Base-by-base conservation (phyloP, 169 alveolate species). In the Plasmodium malariae region DNA sequence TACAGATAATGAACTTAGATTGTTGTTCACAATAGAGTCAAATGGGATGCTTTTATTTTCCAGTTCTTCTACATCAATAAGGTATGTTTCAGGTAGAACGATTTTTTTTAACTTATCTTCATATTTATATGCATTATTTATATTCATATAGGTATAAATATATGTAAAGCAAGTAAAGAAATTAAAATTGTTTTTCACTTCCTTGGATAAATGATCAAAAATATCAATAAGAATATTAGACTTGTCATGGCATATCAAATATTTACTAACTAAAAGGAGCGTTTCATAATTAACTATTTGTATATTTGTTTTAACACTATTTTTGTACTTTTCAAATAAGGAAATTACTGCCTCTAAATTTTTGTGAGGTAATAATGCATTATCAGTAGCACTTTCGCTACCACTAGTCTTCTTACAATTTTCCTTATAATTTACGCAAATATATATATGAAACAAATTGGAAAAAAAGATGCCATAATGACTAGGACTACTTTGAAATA, bases 31-130 rank as follows among this genome's bases (percentile, higher is more conserved):
- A 21, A 37, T 12, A 21, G 34, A 21, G 9, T 59, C 80, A 19
- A 69, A 57, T 5, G 83, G 1, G 21, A 83, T 3, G 1, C 34
- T 34, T 83, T 55, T 83, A 69, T 68, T 83, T 71, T 83, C 91
- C 1, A 83, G 55, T 32, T 83, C 91, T 40, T 83, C 91, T 17
- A 68, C 91, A 83, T 83, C 91, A 7, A 83, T 83, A 14, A 83
- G 62, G 14, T 83, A 83, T 5, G 91, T 83, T 43, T 83, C 91
- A 6, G 73, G n/a, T 7, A 83, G 40, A 3, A 83, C 85, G 0
- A 45, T 48, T 45, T 83, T 83, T 62, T 83, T 83, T 30, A 83
- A 69, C 54, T 69, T 68, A 34, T 69, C 72, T 30, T 83, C 91
- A 24, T 43, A 83, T 55, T 51, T 83, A 54, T 68, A 28, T 68